Conservation (phyloP, 2,329 filamentous ascomycete species). For the Simplicillium aogashimaense region DNA sequence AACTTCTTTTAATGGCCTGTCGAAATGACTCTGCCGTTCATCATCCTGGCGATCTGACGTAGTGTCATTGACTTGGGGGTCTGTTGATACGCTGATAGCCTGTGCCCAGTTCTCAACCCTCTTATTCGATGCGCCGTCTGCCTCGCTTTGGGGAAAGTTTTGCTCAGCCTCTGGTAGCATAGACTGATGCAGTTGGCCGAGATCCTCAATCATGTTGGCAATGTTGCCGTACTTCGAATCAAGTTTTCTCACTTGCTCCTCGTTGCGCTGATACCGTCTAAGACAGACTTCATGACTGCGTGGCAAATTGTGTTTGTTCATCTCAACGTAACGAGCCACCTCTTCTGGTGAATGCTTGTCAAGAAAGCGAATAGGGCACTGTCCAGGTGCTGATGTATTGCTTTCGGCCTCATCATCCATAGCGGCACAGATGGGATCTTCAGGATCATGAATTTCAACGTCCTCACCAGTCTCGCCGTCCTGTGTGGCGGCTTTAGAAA, state of each 20-base stretch:
- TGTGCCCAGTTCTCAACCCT: constrained; percentile 83
- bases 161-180: constrained; percentile 60
- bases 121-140: constrained; percentile 49
- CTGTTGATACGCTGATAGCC: constrained; percentile 50
- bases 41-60: constrained; percentile 30
- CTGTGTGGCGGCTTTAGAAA: constrained; percentile 39
- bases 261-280: constrained; percentile 78
- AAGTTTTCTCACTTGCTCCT: constrained; percentile 74
- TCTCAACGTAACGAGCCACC: constrained; percentile 86
- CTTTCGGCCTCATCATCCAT: constrained; percentile 51
- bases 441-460: constrained; percentile 31
- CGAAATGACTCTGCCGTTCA: constrained; percentile 65
- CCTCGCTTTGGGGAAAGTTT: constrained; percentile 27
- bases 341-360: constrained; percentile 90
- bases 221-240: constrained; percentile 92
- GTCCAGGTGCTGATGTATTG: constrained; percentile 40
- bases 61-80: constrained; percentile 22
- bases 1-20: constrained; percentile 76
- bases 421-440: constrained; percentile 54
- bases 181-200: constrained; percentile 79
- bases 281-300: constrained; percentile 91
- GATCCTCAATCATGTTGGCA: constrained; percentile 86
- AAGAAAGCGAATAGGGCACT: constrained; percentile 87
- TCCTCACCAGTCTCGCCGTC: constrained; percentile 14
- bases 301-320: constrained; percentile 89